Evolutionary conservation across 306 rosid genomes (phyloP).

Genomic region (Vachellia pachyceras): DNA sequence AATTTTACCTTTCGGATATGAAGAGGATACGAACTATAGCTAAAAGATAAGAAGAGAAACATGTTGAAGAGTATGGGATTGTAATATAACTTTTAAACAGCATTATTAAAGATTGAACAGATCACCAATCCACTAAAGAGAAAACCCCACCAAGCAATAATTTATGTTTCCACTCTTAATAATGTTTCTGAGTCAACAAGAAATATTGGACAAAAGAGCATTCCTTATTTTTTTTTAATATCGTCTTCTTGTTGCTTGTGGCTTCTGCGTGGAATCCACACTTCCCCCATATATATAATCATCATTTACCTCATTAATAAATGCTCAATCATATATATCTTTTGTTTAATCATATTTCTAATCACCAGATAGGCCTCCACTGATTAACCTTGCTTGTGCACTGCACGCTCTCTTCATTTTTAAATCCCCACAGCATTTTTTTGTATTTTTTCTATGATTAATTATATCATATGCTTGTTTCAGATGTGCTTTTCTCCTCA

Average conservation of each 20-base stretch:
- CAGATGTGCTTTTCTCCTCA: background rate
- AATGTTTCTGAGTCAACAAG: background rate
- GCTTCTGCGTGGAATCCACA: slow-evolving; percentile 37
- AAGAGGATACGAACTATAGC: too few relatives aligned
- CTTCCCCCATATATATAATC: background rate
- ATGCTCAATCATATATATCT: background rate
- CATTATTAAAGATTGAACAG: background rate
- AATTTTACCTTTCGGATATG: too few relatives aligned
- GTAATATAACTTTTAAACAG: background rate
- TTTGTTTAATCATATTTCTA: background rate
- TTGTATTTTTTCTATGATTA: background rate
- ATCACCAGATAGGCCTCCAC: slow-evolving; percentile 7
- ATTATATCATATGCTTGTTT: background rate
- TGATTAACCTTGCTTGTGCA: background rate
- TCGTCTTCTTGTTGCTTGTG: background rate
- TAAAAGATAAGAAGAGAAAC: background rate
- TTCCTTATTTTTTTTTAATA: background rate
- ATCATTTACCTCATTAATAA: background rate
- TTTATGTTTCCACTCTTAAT: background rate
- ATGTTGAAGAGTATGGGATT: background rate
- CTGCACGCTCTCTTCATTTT: slow-evolving; percentile 12
- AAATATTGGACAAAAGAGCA: background rate
- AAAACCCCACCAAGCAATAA: background rate
- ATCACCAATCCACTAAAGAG: background rate
- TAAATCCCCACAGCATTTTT: background rate